phyloP scores from a whole-genome alignment of 768 basidiomycete genomes.

The Melanogaster broomeanus region DNA sequence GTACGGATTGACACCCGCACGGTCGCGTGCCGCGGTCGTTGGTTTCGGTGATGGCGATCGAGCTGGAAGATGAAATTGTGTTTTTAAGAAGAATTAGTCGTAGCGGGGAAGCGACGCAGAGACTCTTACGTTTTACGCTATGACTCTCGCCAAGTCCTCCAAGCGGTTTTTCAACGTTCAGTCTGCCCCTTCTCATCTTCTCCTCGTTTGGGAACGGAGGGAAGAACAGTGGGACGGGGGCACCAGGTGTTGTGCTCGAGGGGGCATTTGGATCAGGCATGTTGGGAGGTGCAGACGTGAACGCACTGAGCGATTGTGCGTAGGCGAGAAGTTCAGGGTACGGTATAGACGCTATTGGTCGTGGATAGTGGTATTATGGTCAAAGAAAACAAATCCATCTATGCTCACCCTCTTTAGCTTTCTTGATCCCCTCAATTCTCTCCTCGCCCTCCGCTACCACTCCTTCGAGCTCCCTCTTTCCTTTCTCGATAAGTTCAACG shows the following conservation, averaged over 20 bases:
- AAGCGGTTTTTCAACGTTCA: conserved; percentile 80
- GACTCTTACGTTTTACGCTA: conserved; percentile 68
- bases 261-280: conserved; percentile 74
- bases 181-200: conserved; percentile 81
- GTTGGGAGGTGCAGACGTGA: conserved; percentile 87
- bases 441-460: conserved; percentile 78
- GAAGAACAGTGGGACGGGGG: conserved; percentile 79
- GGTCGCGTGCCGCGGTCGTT: conserved; percentile 46
- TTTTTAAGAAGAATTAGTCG: conserved; percentile 3
- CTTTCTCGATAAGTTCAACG: conserved; percentile 63
- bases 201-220: conserved; percentile 92
- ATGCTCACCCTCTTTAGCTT: conserved; percentile 66
- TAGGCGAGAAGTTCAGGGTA: conserved; percentile 84
- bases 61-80: conserved; percentile 39
- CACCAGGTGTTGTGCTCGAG: conserved; percentile 47
- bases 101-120: neutral
- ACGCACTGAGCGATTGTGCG: conserved; percentile 81
- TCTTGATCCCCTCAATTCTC: conserved; percentile 65
- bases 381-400: neutral
- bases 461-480: conserved; percentile 67
- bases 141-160: conserved; percentile 80
- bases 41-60: conserved; percentile 62
- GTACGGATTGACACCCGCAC: conserved; percentile 65
- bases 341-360: conserved; percentile 64
- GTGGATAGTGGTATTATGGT: neutral